phyloP scores from a whole-genome alignment of 2,329 filamentous ascomycete genomes.

The Alternaria dauci region DNA sequence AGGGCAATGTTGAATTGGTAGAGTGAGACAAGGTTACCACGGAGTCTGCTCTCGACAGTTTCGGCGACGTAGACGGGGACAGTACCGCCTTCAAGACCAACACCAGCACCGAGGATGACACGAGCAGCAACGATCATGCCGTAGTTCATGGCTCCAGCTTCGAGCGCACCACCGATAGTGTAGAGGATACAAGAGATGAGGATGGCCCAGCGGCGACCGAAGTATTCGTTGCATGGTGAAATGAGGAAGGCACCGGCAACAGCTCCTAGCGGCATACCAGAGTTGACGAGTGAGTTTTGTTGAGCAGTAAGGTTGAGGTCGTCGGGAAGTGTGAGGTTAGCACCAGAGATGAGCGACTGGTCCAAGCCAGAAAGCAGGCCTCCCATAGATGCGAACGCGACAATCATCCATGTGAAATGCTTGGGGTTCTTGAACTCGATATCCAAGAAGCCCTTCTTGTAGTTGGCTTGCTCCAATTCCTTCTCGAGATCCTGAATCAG shows the following conservation, averaged over 20 bases:
- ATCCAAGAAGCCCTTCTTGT: conserved; percentile 59
- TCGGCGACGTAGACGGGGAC: conserved; percentile 79
- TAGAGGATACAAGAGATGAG: conserved; percentile 74
- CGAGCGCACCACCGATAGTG: conserved; percentile 72
- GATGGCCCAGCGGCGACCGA: conserved; percentile 73
- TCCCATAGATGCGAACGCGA: conserved; percentile 78
- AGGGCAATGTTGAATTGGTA: conserved; percentile 81
- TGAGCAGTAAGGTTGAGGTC: conserved; percentile 63
- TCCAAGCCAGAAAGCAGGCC: conserved; percentile 76
- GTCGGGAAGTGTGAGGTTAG: conserved; percentile 70
- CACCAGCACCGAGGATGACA: conserved; percentile 73
- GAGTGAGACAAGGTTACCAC: conserved; percentile 76
- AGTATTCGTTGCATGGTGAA: conserved; percentile 71
- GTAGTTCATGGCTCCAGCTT: conserved; percentile 73
- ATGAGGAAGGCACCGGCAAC: conserved; percentile 74
- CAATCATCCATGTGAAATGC: conserved; percentile 72
- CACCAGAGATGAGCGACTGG: conserved; percentile 76
- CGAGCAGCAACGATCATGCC: conserved; percentile 75
- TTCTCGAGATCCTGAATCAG: conserved; percentile 54
- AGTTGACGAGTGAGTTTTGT: conserved; percentile 72
- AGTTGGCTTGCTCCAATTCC: conserved; percentile 46
- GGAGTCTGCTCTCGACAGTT: conserved; percentile 70
- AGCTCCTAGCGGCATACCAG: conserved; percentile 75
- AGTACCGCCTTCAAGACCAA: conserved; percentile 77
- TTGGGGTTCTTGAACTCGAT: conserved; percentile 68